Evolutionary conservation across 139 green algal species (phyloP), one percentile per base, ranked within the genome.

Genomic region (Trebouxia sp.): DNA sequence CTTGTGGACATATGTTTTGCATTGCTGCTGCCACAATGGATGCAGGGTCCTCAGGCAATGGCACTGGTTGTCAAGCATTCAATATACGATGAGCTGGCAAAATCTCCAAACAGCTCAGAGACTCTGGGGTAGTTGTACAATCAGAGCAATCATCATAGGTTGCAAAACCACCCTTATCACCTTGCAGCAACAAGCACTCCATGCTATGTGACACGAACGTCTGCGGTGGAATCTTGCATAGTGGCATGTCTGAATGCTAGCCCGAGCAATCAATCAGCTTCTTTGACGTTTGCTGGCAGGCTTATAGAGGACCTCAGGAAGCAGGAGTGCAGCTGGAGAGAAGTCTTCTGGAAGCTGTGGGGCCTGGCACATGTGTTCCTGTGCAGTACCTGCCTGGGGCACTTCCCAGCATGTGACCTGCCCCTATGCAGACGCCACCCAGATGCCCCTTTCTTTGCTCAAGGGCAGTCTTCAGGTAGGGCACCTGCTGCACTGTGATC

Each of bases 371-470:
- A 56, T 26, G 69, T 77, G 22, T 6, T 77, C 6, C n/a, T 77
- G 22, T 77, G 69, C 69, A 51, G 43, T 14, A 77, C 69, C 41
- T 77, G 69, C 69, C 69, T 77, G n/a, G 26, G 43, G 69, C 69
- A 77, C 69, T 77, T 77, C 5, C 69, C 69, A 51, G 69, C 69
- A 56, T 26, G 28, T 28, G 69, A 77, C 26, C 69, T 77, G 69
- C 41, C n/a, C 69, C 43, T 37, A 17, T 77, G 69, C 41, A 56
- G 41, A 12, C 43, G 39, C 42, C 69, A 77, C 24, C 43, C 69
- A 6, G 41, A 38, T 24, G 35, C 62, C 62, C 62, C 62, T 45
- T 11, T 72, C 62, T 72, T 72, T 45, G 62, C 32, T 20, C 62
- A 72, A 35, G 62, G 62, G 32, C 37, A 35, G 9, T 45, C 32